phyloP scores from a whole-genome alignment of 2,329 filamentous ascomycete genomes.

The Pleomassaria siparia region DNA sequence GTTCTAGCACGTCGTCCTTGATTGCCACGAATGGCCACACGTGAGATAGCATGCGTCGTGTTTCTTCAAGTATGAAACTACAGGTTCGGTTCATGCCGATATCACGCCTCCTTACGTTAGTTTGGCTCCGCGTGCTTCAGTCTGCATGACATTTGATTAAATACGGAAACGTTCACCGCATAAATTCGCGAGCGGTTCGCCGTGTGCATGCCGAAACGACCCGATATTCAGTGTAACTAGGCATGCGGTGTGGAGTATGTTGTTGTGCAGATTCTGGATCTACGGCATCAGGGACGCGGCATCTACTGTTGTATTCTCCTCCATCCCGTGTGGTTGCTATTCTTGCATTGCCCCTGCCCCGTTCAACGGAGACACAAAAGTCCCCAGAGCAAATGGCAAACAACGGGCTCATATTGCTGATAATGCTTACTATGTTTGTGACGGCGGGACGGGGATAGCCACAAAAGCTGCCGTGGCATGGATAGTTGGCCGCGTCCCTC shows the following conservation, averaged over 20 bases:
- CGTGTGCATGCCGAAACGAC: background rate
- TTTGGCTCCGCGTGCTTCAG: too few relatives aligned
- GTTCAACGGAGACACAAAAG: background rate
- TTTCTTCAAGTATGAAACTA: too few relatives aligned
- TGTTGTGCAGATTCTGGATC: background rate
- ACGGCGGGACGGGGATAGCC: background rate
- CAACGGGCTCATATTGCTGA: background rate
- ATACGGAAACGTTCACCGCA: too few relatives aligned
- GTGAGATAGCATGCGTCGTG: too few relatives aligned
- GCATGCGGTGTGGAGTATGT: background rate
- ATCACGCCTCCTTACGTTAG: too few relatives aligned
- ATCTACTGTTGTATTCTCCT: slow-evolving; percentile 2
- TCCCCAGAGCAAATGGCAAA: background rate
- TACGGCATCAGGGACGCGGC: slow-evolving; percentile 1
- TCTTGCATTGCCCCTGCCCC: background rate
- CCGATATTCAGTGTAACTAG: background rate
- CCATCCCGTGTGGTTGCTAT: background rate
- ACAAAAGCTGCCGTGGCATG: background rate
- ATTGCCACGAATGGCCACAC: too few relatives aligned
- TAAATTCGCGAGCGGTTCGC: too few relatives aligned
- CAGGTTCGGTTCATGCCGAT: too few relatives aligned
- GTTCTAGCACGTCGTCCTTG: too few relatives aligned
- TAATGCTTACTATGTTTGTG: background rate
- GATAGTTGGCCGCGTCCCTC: background rate
- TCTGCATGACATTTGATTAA: too few relatives aligned